Evolutionary conservation across 2,329 filamentous ascomycete species (phyloP), one percentile per base, ranked within the genome.

Genomic region (Aspergillus sojae): DNA sequence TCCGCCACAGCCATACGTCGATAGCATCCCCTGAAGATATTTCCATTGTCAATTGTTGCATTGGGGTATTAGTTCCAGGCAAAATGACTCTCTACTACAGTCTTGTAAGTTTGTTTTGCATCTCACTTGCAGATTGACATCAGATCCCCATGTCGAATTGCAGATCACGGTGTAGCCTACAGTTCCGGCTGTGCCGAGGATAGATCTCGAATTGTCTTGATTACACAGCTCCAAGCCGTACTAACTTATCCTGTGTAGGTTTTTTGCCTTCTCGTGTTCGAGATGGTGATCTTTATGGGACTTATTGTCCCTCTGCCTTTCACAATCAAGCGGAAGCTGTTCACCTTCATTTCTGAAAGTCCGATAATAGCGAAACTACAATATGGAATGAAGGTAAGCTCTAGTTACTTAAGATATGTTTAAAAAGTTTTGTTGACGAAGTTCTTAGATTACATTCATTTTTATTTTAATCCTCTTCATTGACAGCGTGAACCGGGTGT

Each of bases 381-480:
- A 84, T 97, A 99, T 84, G 94, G 93, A 74, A 86, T 99, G 83
- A 98, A 97, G 87, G 88, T 89, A 79, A 32, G 76, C 28, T 54
- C 28, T 36, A 10, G n/a, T 26, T n/a, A 7, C 12, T 6, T 11
- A 26, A 26, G 23, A 26, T 26, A 26, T 26, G 23, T 26, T 26
- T 26, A 26, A 26, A 26, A 26, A 26, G 23, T 26, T 26, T 26
- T 26, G 23, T 26, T 68, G 32, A 68, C 41, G 36, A 32, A 16
- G 48, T 26, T 66, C 26, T 50, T 28, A 90, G 88, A 99, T 99
- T 62, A 97, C 93, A 2, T 99, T 99, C 78, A 94, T 99, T 77
- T 99, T 99, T 83, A 98, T 99, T 75, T 85, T 98, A 63, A 97
- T 99, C 68, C 90, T 99, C 69, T 99, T 99, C 82, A 88, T 98